Evolutionary conservation across 1,284 basidiomycete genomes (phyloP).

Genomic region (Naganishia liquefaciens): DNA sequence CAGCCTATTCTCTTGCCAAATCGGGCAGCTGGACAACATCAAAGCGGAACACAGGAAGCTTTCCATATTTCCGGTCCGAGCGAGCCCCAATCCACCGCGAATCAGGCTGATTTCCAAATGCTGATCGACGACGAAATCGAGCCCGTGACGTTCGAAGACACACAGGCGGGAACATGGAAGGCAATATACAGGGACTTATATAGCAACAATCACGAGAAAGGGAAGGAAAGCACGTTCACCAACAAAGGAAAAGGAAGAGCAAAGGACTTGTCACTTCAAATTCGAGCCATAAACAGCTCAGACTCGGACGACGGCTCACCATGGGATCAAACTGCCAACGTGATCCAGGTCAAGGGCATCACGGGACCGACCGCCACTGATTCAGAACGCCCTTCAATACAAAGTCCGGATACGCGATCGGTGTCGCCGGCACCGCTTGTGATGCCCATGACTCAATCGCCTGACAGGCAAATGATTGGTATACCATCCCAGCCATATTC

Average conservation of each 20-base stretch:
- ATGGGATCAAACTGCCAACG: conserved; percentile 1
- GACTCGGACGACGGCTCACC: background rate
- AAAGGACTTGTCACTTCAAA: conserved; percentile 1
- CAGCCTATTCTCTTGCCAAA: too few species aligned
- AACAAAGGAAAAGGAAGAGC: conserved; percentile 13
- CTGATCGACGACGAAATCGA: conserved; percentile 20
- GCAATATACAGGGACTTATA: background rate
- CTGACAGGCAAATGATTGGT: background rate
- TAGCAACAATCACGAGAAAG: background rate
- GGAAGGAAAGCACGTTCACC: background rate
- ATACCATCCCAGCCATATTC: background rate
- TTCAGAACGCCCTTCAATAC: conserved; percentile 2
- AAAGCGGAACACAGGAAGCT: too few species aligned
- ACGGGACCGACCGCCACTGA: conserved; percentile 18
- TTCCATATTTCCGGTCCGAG: too few species aligned
- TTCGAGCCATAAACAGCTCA: background rate
- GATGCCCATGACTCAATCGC: background rate
- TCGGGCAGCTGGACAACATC: background rate
- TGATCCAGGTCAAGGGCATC: conserved; percentile 9
- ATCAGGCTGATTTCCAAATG: conserved; percentile 1
- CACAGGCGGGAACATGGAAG: conserved; percentile 7
- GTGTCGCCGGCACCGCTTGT: background rate
- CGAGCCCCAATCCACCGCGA: background rate
- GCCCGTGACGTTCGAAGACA: conserved; percentile 12
- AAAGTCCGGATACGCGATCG: conserved; percentile 9